Conservation (phyloP, 116 monocot genomes). For the Posidonia oceanica region DNA sequence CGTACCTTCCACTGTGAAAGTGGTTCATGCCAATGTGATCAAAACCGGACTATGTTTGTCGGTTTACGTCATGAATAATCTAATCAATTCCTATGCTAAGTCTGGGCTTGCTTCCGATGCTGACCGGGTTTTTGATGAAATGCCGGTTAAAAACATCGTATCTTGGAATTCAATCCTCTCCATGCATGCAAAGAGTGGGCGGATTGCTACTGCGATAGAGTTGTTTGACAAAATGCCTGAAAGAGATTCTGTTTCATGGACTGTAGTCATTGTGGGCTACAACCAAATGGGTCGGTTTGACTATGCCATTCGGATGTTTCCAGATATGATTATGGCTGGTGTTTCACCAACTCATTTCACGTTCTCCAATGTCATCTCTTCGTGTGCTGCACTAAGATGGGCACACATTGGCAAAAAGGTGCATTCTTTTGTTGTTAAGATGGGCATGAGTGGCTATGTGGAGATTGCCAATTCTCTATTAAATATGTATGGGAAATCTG, state of each 20-base stretch:
- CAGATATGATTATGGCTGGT: slow-evolving; percentile 38
- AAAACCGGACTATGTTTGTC: slow-evolving; percentile 5
- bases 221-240: slow-evolving; percentile 65
- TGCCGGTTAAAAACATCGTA: slow-evolving; percentile 46
- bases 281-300: slow-evolving; percentile 37
- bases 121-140: slow-evolving; percentile 48
- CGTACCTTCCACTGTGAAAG: not conserved
- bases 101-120: slow-evolving; percentile 25
- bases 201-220: slow-evolving; percentile 11
- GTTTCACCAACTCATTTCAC: slow-evolving; percentile 60
- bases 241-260: slow-evolving; percentile 76
- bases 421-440: slow-evolving; percentile 71
- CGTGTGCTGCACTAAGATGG: slow-evolving; percentile 28
- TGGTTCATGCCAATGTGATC: slow-evolving; percentile 2
- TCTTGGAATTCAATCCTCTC: slow-evolving; percentile 78
- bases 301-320: slow-evolving; percentile 29
- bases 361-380: slow-evolving; percentile 61
- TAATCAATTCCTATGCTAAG: slow-evolving; percentile 66
- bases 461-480: slow-evolving; percentile 63
- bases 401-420: slow-evolving; percentile 41
- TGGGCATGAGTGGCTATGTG: slow-evolving; percentile 53
- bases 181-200: slow-evolving; percentile 44
- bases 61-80: slow-evolving; percentile 57
- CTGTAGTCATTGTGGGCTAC: slow-evolving; percentile 57
- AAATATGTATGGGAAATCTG: slow-evolving; percentile 74